Evolutionary conservation across 2,329 filamentous ascomycete genomes (phyloP).

Genomic region (Hortaea sp.): DNA sequence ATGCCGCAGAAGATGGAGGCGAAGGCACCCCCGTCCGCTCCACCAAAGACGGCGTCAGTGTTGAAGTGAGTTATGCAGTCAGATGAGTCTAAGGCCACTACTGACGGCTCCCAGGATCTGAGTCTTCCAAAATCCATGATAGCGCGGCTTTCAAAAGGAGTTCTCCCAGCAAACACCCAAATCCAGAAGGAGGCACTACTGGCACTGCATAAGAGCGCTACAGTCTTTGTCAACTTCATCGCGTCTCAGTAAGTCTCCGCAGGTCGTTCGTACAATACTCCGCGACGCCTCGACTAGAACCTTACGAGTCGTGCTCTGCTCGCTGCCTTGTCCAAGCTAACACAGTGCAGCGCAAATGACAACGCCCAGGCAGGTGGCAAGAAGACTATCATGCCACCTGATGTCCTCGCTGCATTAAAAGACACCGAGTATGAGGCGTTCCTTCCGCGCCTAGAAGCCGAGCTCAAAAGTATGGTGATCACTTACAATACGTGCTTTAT

Average conservation of each 20-base stretch:
- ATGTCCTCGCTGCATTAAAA: conserved; percentile 69
- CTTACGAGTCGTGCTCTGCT: not conserved
- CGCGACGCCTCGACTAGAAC: not conserved
- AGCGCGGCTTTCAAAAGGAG: conserved; percentile 67
- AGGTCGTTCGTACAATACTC: not conserved
- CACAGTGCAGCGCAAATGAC: conserved; percentile 56
- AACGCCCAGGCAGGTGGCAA: conserved; percentile 56
- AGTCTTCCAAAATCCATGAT: conserved; percentile 73
- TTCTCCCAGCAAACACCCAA: conserved; percentile 69
- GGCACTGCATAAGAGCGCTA: conserved; percentile 71
- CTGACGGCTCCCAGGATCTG: conserved; percentile 48
- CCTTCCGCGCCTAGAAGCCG: conserved; percentile 59
- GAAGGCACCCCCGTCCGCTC: conserved; percentile 17
- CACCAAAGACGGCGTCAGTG: conserved; percentile 31
- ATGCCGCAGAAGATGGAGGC: conserved; percentile 28
- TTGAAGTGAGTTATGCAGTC: conserved; percentile 28
- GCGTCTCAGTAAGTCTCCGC: conserved; percentile 54
- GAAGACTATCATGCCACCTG: conserved; percentile 66
- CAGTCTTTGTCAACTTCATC: conserved; percentile 74
- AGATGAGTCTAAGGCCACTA: not conserved
- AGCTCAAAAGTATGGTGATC: conserved; percentile 56
- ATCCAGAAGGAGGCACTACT: conserved; percentile 74
- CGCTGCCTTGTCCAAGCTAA: not conserved
- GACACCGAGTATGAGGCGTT: conserved; percentile 67
- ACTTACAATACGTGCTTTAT: not conserved